Percentiles rank a stretch among this genome's conserved stretches.
Conservation (phyloP, 2,329 filamentous ascomycete species). For the Ophiostoma ips region DNA sequence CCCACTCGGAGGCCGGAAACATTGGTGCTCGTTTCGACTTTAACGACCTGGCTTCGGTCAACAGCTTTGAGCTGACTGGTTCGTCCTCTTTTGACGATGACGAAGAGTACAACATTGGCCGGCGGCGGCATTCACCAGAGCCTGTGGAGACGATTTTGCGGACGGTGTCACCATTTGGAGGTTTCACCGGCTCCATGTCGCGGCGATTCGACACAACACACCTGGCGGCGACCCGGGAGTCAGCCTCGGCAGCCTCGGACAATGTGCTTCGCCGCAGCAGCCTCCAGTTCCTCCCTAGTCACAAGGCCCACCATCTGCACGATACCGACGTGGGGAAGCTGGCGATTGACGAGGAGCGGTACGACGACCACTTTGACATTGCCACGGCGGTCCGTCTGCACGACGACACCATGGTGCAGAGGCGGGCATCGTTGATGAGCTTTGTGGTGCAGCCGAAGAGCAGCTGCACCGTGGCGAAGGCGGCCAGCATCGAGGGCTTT, state of each 20-base stretch:
- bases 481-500: neutral
- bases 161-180: neutral
- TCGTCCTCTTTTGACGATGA: neutral
- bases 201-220: neutral
- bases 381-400: conserved; percentile 19
- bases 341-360: conserved; percentile 1
- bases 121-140: neutral
- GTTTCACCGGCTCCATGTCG: neutral
- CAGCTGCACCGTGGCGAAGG: neutral
- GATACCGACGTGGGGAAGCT: neutral
- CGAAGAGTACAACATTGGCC: neutral
- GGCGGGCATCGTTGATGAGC: conserved; percentile 13
- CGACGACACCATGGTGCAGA: conserved; percentile 17
- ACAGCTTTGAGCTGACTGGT: neutral
- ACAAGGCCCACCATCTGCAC: conserved; percentile 3
- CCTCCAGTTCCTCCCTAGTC: neutral
- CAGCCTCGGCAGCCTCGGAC: neutral
- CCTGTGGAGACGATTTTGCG: neutral
- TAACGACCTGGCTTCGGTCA: neutral
- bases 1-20: neutral
- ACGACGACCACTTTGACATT: conserved; percentile 15
- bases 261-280: neutral
- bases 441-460: neutral
- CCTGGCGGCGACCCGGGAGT: neutral
- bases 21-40: neutral